Conservation (phyloP, 2,329 filamentous ascomycete genomes). For the Coniochaeta sp. region DNA sequence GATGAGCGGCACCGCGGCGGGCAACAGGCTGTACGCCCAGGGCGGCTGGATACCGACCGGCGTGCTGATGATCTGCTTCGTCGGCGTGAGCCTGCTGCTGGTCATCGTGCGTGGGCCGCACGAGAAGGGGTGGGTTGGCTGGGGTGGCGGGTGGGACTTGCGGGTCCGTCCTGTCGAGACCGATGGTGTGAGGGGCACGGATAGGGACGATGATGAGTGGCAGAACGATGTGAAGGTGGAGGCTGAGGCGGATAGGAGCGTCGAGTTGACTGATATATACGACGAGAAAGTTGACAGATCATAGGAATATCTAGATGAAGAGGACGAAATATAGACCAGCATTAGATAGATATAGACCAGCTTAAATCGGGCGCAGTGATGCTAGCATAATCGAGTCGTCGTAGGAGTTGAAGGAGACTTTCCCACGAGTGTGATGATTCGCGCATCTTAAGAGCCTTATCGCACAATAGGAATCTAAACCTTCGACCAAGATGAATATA, state of each 20-base stretch:
- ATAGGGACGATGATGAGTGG: not conserved
- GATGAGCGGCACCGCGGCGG: conserved; percentile 54
- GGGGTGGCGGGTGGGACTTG: conserved; percentile 23
- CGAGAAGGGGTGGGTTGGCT: conserved; percentile 23
- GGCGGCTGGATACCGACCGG: conserved; percentile 36
- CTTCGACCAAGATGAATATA: no score
- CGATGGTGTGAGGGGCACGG: not conserved
- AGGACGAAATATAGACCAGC: not conserved
- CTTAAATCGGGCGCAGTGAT: not conserved
- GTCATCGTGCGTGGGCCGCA: conserved; percentile 21
- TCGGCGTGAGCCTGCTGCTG: conserved; percentile 20
- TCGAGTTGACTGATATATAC: not conserved
- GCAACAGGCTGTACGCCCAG: conserved; percentile 36
- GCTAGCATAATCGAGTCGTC: no score
- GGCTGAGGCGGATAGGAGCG: not conserved
- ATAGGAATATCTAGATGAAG: not conserved
- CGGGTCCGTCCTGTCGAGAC: not conserved
- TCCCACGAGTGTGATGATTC: no score
- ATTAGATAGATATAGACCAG: not conserved
- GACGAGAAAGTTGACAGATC: not conserved
- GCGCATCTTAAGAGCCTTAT: no score
- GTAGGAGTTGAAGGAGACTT: no score
- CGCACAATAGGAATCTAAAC: no score
- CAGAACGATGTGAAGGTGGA: not conserved
- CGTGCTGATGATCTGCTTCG: conserved; percentile 15